Base-by-base conservation (phyloP, 352 stramenopile species). In the Pythium aquatile region DNA sequence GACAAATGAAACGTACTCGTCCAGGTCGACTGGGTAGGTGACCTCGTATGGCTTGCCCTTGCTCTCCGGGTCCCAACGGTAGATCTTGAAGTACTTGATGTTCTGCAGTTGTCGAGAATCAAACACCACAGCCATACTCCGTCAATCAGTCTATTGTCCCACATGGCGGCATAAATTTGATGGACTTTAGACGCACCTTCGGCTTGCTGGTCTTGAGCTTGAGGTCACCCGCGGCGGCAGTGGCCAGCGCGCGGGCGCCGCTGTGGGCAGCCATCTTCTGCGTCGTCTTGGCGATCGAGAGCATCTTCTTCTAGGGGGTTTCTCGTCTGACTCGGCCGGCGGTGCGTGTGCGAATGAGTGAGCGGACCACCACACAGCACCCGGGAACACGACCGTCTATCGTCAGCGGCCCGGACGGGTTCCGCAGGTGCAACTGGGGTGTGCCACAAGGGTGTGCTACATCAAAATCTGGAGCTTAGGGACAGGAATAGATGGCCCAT, bases 31-130 rank as follows among this genome's bases (percentile, higher is more conserved):
- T 40, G 96, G 93, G 78, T 99, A 99, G 32, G 96, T 99, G 66
- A 84, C 86, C 72, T 98, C 85, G 72, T 98, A 97, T 5, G 94
- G 94, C 75, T 98, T 98, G 64, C 86, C 79, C 72, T 96, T 96
- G 70, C 63, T 86, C 73, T 99, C 96, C 1, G 98, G 97, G 74
- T 99, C 95, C 91, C 95, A 99, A 61, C 98, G 90, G 84, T 99
- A 99, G 67, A 99, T 97, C 82, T 99, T 98, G 65, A 99, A 99
- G 81, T 98, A 98, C 82, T 98, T 98, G 80, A 99, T 97, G 66
- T 97, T 90, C 86, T 98, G 55, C 48, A 24, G 40, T 26, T 26
- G 44, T 16, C 17, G n/a, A 49, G 7, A 9, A 51, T 51, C n/a
- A 51, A 30, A 16, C 44, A 28, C 44, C 29, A 30, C n/a, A 24